Base-by-base conservation (phyloP, 495 filamentous ascomycete species). In the Tuber magnatum region DNA sequence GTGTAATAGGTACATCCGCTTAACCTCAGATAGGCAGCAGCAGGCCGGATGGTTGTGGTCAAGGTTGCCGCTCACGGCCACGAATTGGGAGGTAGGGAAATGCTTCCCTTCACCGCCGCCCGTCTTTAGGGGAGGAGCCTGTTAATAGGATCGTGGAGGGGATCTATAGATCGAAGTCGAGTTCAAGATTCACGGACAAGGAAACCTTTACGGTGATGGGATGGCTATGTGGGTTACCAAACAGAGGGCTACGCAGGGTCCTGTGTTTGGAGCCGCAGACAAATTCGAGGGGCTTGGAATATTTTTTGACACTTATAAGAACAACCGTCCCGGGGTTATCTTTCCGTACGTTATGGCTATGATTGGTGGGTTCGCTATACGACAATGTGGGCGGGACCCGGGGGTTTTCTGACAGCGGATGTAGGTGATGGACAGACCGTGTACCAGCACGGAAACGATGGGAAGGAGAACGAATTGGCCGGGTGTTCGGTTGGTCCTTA, bases 271-370 rank as follows among this genome's bases (percentile, higher is more conserved):
- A 24, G 89, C 87, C 46, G 87, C 87, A 24, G 96, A 99, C 84
- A 88, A 88, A 69, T 99, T 98, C 80, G 95, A 98, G 81, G 96
- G 96, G 20, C 88, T 99, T 22, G 96, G 95, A 61, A 88, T 99
- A 82, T 97, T 99, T 87, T 90, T 99, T 85, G 96, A 99, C 83
- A 99, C 96, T 69, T 99, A 99, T 87, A 99, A 99, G 90, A 99
- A 99, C 86, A 97, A 97, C 86, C 90, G 96, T 28, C 96, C 96
- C 14, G 96, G 96, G 16, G 90, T 91, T 28, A 91, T 96, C 38
- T 99, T 99, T 85, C 96, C 96, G 56, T 98, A 97, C 81, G 92
- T 99, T 80, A 97, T 97, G 93, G 96, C 96, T 71, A 97, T 98
- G 95, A 87, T 97, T 82, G 95, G 91, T 70, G 79, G 69, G 41